Evolutionary conservation across 2,329 filamentous ascomycete species (phyloP).

Genomic region (Pseudogymnoascus sp.): DNA sequence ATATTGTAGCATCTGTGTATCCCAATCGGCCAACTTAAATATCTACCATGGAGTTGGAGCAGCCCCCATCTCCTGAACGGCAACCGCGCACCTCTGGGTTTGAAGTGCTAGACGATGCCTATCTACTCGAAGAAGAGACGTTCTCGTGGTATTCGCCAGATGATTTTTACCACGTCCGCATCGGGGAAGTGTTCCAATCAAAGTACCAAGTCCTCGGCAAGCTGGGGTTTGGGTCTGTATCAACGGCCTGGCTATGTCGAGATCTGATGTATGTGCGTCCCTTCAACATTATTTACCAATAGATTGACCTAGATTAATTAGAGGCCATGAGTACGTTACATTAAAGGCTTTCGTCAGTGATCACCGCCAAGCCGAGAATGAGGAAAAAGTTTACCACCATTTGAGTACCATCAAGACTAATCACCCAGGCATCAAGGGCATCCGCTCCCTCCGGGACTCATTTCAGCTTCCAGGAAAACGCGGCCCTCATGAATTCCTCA

Average conservation of each 20-base stretch:
- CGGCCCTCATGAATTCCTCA: slow-evolving; percentile 18
- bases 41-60: not conserved
- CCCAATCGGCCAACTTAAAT: not conserved
- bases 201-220: slow-evolving; percentile 23
- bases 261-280: slow-evolving; percentile 15
- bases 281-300: not conserved
- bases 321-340: slow-evolving; percentile 10
- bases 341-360: slow-evolving; percentile 11
- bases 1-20: not conserved
- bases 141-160: slow-evolving; percentile 19
- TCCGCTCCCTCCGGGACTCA: slow-evolving; percentile 28
- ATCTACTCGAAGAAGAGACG: slow-evolving; percentile 20
- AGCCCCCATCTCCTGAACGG: not conserved
- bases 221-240: slow-evolving; percentile 19
- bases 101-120: slow-evolving; percentile 5
- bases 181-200: slow-evolving; percentile 19
- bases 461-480: slow-evolving; percentile 25
- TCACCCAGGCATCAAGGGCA: slow-evolving; percentile 25
- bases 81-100: not conserved
- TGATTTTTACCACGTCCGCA: slow-evolving; percentile 20
- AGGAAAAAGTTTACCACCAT: slow-evolving; percentile 26
- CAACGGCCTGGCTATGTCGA: slow-evolving; percentile 20
- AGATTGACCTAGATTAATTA: not conserved
- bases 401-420: slow-evolving; percentile 20
- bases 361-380: slow-evolving; percentile 12